A percentile compares a stretch with the other conserved stretches of the same genome.
These are phyloP conservation scores for Penicillium sp. DNA, from an alignment of 2,329 filamentous ascomycete genomes.

Conservation along the genomic window DNA sequence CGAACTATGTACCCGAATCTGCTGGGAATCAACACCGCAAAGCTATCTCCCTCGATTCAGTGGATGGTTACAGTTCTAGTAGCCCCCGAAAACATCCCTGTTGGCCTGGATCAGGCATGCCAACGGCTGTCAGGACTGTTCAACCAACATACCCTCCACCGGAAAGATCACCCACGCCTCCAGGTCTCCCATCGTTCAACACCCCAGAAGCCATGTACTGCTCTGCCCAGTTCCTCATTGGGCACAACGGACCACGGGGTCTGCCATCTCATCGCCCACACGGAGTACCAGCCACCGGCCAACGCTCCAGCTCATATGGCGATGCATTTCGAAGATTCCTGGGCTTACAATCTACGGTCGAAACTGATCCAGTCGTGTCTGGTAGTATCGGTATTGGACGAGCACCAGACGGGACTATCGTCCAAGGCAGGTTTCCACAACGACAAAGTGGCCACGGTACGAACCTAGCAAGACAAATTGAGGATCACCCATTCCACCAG, in stretches of 20 bases:
- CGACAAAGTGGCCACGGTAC: slow-evolving; percentile 44
- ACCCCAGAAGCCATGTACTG: slow-evolving; percentile 40
- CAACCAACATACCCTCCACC: slow-evolving; percentile 41
- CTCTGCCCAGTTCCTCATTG: slow-evolving; percentile 27
- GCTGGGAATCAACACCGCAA: slow-evolving; percentile 14
- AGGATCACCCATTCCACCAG: slow-evolving; percentile 39
- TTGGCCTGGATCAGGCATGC: slow-evolving; percentile 25
- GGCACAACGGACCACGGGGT: slow-evolving; percentile 5
- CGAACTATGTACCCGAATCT: background rate
- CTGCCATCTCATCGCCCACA: background rate
- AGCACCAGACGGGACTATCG: slow-evolving; percentile 43
- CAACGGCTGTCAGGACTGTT: slow-evolving; percentile 29
- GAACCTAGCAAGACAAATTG: slow-evolving; percentile 28
- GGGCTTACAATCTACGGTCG: slow-evolving; percentile 20
- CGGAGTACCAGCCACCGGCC: background rate
- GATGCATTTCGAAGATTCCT: slow-evolving; percentile 33
- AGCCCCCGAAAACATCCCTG: slow-evolving; percentile 1
- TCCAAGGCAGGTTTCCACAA: slow-evolving; percentile 42
- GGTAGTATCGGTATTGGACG: slow-evolving; percentile 34
- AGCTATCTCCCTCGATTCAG: slow-evolving; percentile 27
- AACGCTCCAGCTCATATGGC: slow-evolving; percentile 22
- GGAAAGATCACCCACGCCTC: slow-evolving; percentile 41
- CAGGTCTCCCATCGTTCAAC: slow-evolving; percentile 47
- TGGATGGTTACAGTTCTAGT: slow-evolving; percentile 9
- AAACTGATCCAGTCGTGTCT: slow-evolving; percentile 15